Conservation (phyloP, 1,139 yeast genomes). For the Yamadazyma mexicana region DNA sequence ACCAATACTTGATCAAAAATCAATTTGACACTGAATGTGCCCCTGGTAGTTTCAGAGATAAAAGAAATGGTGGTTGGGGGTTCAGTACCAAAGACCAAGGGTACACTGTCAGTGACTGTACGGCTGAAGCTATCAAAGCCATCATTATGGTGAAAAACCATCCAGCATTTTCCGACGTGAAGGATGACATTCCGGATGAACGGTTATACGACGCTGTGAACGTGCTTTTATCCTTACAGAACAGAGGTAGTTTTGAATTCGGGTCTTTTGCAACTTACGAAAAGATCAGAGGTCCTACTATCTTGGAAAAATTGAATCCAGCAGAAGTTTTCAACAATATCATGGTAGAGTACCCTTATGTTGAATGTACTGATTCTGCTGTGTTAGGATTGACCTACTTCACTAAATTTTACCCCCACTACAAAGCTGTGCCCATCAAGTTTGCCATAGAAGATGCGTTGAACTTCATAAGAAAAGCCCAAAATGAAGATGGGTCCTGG, state of each 20-base stretch:
- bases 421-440: constrained; percentile 64
- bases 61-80: constrained; percentile 93
- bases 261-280: constrained; percentile 97
- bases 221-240: constrained; percentile 62
- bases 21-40: constrained; percentile 84
- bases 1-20: constrained; percentile 71
- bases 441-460: constrained; percentile 73
- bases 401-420: constrained; percentile 58
- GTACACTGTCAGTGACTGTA: constrained; percentile 94
- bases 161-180: constrained; percentile 38
- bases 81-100: constrained; percentile 96
- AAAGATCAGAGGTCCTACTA: constrained; percentile 76
- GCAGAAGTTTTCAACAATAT: constrained; percentile 98
- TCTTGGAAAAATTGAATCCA: constrained; percentile 78
- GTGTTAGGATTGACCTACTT: constrained; percentile 87
- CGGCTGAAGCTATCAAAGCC: constrained; percentile 94
- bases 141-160: constrained; percentile 85
- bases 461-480: constrained; percentile 65
- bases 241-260: constrained; percentile 73
- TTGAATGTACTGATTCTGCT: constrained; percentile 95
- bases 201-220: constrained; percentile 67
- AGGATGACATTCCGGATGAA: constrained; percentile 50
- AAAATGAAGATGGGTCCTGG: constrained; percentile 88
- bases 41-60: constrained; percentile 79
- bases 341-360: constrained; percentile 98